Evolutionary conservation across 2,329 filamentous ascomycete genomes (phyloP), one percentile per base, ranked within the genome.

Genomic region (Fusarium nematophilum): DNA sequence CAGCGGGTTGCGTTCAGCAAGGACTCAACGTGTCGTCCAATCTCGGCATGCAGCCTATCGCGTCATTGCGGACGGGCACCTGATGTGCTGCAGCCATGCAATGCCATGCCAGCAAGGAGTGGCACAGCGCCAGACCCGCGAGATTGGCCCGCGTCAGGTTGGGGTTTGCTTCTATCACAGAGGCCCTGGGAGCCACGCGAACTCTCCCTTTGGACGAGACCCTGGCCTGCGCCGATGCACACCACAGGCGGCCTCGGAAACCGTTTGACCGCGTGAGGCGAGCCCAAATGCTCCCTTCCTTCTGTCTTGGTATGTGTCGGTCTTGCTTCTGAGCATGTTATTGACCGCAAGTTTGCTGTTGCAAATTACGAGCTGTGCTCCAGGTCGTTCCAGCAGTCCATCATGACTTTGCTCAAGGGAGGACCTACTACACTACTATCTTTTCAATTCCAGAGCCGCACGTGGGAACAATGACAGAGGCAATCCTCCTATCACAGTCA

Each of bases 11-110:
- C 36, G 53, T 40, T 46, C 50, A 45, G 43, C 55, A 54, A 64
- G 56, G 63, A 59, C 52, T 65, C 60, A 60, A 65, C 58, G 53
- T 60, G 54, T 64, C 57, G 53, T 44, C 64, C 53, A 68, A 66
- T 66, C 62, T 69, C 52, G 52, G 42, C 65, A 47, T 66, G 65
- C 62, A 68, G 51, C 55, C 49, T 51, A 64, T 69, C 66, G 66
- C 66, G 66, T 69, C 66, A 69, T 69, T 59, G 23, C 44, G 39
- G 54, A 42, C 58, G 55, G 56, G 55, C 66, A 69, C 60, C 66
- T 69, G 66, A 69, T 69, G 63, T 55, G 57, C 51, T 69, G 66
- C 66, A 68, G 53, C 48, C 39, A 61, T 62, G 66, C 64, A 63
- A 69, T 69, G 63, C 62, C 46, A 61, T 66, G 63, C 59, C 57